Evolutionary conservation across 2,329 filamentous ascomycete species (phyloP), one percentile per base, ranked within the genome.

Genomic region (Aspergillus melleus): DNA sequence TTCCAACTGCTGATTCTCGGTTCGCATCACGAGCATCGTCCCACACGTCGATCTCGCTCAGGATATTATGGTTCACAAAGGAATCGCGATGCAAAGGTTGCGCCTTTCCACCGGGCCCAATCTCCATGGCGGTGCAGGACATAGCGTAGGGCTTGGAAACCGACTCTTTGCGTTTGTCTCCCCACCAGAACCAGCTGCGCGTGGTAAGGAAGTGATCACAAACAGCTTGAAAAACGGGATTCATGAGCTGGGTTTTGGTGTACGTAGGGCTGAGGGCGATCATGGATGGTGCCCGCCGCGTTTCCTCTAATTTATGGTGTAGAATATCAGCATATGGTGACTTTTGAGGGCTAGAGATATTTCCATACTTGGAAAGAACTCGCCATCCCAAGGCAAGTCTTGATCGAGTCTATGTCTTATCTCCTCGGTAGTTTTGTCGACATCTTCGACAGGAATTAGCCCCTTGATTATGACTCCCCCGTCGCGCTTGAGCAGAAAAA

Each of bases 191-290:
- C 59, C 62, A 66, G 57, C 60, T 66, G 6, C 63, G 63, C 16
- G 66, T 70, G 1, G 70, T 71, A 1, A 74, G 58, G 19, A 74
- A 68, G 16, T 68, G 59, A 5, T 66, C 65, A 57, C 66, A 69
- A 10, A 71, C 62, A 4, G 60, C 59, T 22, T 66, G 69, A 39
- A 68, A 74, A 2, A 73, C 59, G 0, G 66, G 68, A 19, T 73
- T 64, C 65, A 70, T 70, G 16, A 72, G 11, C 16, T 61, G 59
- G 0, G 60, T 60, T 10, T 16, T 14, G 5, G 36, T 42, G 16
- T 42, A 42, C 16, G 36, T 42, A 6, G 36, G 36, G 36, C 36
- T 42, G 4, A 42, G 36, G 16, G 36, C 36, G 2, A 42, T 8
- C 36, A 42, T 42, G 6, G 36, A 42, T 6, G 36, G 36, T n/a